Evolutionary conservation across 768 basidiomycete genomes (phyloP), one percentile per base, ranked within the genome.

Genomic region (Hypholoma sublateritium): DNA sequence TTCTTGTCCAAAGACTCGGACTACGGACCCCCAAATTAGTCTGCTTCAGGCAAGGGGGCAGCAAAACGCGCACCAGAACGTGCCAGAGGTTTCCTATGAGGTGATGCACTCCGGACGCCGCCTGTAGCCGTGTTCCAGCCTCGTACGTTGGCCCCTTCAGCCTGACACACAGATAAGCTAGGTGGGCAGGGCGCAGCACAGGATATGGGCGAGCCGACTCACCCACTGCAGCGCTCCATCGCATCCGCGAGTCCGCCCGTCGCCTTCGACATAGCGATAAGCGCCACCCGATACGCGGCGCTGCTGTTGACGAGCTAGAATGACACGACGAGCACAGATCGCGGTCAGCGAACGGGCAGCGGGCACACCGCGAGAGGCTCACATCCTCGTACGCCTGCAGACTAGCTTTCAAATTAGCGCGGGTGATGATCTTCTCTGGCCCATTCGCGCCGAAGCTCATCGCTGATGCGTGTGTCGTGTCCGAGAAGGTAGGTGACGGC

Each of bases 71-170:
- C 59, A 93, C 93, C 68, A 98, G 75, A 56, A 98, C 85, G 70
- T 94, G 92, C 83, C 91, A 94, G 62, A 95, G 92, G 69, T 95
- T 96, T 49, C 89, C 87, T 63, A 96, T 87, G 61, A 98, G 82
- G 70, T 95, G 91, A 70, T 96, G 93, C 43, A 98, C 74, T 4
- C 95, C 95, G 17, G 90, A 87, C 24, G 91, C 86, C 25, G 91
- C 93, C 66, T 93, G 91, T 44, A 96, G 75, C 57, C 91, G 81
- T 21, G 89, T 88, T 11, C 90, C 89, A 22, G 89, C 75, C 67
- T 93, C 91, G 66, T 92, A 91, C 32, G 81, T 78, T 19, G 89
- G 88, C 5, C 91, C 89, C 63, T 91, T 92, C 63, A 93, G 70
- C 22, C 90, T 91, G 47, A 41, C 44, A 57, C 24, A 55, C 42